A percentile compares a stretch with the other conserved stretches of the same genome.
Evolutionary conservation across 164 flowering plant species (phyloP).

Genomic region (Buxus sempervirens): DNA sequence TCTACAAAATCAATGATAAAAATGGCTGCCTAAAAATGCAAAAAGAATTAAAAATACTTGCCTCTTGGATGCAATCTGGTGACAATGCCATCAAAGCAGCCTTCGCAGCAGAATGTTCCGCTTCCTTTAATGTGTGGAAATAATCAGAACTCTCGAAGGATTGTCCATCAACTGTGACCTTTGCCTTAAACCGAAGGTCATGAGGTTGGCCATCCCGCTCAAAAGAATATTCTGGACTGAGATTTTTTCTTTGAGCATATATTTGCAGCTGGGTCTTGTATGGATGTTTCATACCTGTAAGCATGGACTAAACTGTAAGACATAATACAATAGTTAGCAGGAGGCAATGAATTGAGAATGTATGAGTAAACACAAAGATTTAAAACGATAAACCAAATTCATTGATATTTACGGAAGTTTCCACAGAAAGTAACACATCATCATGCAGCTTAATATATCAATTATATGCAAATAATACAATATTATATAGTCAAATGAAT

Average conservation of each 20-base stretch:
- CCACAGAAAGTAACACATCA: not conserved
- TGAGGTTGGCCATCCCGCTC: constrained; percentile 61
- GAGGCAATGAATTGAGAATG: not conserved
- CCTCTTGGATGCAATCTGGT: constrained; percentile 41
- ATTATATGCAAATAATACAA: not conserved
- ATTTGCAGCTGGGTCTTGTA: constrained; percentile 56
- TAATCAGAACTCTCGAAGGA: constrained; percentile 46
- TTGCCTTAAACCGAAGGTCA: constrained; percentile 51
- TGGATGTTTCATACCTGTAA: constrained; percentile 28
- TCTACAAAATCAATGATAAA: not conserved
- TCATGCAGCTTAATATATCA: not conserved
- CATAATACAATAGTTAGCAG: not conserved
- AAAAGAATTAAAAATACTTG: constrained; percentile 15
- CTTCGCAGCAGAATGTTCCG: constrained; percentile 77
- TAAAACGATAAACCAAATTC: not conserved
- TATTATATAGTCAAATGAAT: not conserved
- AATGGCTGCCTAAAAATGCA: constrained; percentile 3
- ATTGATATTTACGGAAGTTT: too few relatives aligned
- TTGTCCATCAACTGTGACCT: constrained; percentile 53
- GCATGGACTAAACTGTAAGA: constrained; percentile 5
- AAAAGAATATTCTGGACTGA: constrained; percentile 40
- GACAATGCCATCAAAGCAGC: constrained; percentile 52
- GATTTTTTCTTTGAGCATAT: constrained; percentile 46
- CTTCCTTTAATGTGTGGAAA: constrained; percentile 54
- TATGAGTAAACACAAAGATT: not conserved